Conservation (phyloP, 2,329 filamentous ascomycete species). For the Colletotrichum neosansevieriae region DNA sequence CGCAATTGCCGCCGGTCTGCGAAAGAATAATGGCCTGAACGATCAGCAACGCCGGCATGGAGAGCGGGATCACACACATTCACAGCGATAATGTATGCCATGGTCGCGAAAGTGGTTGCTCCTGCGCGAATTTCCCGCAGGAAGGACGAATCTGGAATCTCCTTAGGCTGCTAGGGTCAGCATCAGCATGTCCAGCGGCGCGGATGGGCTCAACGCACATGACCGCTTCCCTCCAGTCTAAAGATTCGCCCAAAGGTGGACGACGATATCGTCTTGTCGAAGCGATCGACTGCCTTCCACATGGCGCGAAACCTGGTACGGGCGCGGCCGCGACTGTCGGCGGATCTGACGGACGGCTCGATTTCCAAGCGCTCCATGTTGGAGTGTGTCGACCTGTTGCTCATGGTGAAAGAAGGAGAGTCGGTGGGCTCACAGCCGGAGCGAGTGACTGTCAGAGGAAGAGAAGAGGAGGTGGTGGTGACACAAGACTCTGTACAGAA, state of each 20-base stretch:
- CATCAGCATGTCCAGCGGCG: neutral
- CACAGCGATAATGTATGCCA: slow-evolving; percentile 88
- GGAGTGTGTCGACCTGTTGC: slow-evolving; percentile 38
- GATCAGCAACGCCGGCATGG: slow-evolving; percentile 1
- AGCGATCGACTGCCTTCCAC: slow-evolving; percentile 51
- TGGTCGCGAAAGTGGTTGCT: slow-evolving; percentile 82
- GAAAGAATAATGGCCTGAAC: slow-evolving; percentile 77
- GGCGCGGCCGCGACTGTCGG: slow-evolving; percentile 41
- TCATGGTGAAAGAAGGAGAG: slow-evolving; percentile 34
- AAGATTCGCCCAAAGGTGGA: slow-evolving; percentile 71
- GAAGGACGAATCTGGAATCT: slow-evolving; percentile 77
- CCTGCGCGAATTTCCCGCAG: slow-evolving; percentile 84
- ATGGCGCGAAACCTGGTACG: slow-evolving; percentile 48
- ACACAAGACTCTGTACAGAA: slow-evolving; percentile 34
- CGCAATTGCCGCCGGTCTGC: slow-evolving; percentile 81
- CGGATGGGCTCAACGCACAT: slow-evolving; percentile 62
- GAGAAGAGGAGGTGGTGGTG: slow-evolving; percentile 26
- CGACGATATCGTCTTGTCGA: slow-evolving; percentile 52
- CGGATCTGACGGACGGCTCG: slow-evolving; percentile 22
- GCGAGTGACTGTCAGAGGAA: slow-evolving; percentile 21
- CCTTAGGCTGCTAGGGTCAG: slow-evolving; percentile 64
- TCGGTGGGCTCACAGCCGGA: slow-evolving; percentile 18
- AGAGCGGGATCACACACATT: slow-evolving; percentile 58
- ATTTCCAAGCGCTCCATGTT: slow-evolving; percentile 39
- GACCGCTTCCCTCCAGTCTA: slow-evolving; percentile 74